phyloP scores from a whole-genome alignment of 129 eudicot species.

The Scalesia atractyloides region DNA sequence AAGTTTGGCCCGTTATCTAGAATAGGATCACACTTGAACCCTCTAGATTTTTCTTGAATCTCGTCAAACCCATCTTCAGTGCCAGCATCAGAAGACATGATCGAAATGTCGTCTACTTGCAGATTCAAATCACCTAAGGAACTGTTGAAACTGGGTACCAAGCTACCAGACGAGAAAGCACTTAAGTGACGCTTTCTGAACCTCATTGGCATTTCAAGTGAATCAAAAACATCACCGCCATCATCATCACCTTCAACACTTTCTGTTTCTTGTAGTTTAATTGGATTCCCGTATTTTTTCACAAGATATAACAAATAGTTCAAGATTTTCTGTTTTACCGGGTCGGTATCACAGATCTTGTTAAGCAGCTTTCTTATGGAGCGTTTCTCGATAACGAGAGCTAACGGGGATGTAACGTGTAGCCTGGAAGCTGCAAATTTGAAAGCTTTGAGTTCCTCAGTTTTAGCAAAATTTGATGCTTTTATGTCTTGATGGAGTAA shows the following conservation, averaged over 20 bases:
- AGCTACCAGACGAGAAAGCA: constrained; percentile 26
- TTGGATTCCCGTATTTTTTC: constrained; percentile 35
- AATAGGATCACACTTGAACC: neutral
- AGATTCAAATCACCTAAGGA: constrained; percentile 35
- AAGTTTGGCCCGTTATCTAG: constrained; percentile 21
- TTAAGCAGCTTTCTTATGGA: constrained; percentile 34
- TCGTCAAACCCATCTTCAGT: constrained; percentile 18
- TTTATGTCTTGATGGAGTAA: constrained; percentile 40
- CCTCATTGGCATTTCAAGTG: constrained; percentile 14
- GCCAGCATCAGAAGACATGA: constrained; percentile 24
- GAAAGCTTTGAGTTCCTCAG: constrained; percentile 36
- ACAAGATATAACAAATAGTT: constrained; percentile 39
- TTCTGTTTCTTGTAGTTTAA: constrained; percentile 12
- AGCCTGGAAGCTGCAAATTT: constrained; percentile 39
- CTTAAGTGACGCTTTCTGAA: constrained; percentile 24
- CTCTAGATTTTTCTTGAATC: constrained; percentile 9
- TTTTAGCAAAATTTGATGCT: constrained; percentile 25
- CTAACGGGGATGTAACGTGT: constrained; percentile 42
- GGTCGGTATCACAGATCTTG: constrained; percentile 27
- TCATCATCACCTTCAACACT: neutral
- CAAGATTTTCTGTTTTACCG: constrained; percentile 36
- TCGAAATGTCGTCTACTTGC: constrained; percentile 34
- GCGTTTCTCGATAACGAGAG: constrained; percentile 40
- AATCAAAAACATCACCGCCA: constrained; percentile 21
- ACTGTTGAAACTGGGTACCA: constrained; percentile 31